These are phyloP conservation scores for Coccomyxa sp. DNA, from an alignment of 139 green algal species.

Conservation along the genomic window DNA sequence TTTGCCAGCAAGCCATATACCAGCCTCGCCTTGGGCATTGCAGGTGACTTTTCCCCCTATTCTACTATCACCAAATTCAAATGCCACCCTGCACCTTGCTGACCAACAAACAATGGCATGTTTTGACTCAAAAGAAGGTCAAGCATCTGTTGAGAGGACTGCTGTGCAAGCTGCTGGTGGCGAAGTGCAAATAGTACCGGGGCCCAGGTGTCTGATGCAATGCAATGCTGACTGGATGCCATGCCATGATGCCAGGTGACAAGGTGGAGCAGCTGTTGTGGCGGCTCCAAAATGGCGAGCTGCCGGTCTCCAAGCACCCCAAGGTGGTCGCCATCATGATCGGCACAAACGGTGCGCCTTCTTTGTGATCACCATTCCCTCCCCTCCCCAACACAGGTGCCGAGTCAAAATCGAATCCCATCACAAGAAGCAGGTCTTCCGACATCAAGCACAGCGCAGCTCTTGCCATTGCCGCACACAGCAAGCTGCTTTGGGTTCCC, in stretches of 20 bases:
- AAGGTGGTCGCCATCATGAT: background rate
- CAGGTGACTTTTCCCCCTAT: background rate
- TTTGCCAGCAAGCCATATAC: background rate
- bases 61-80: background rate
- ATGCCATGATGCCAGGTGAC: background rate
- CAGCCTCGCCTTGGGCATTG: background rate
- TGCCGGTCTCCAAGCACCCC: background rate
- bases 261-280: background rate
- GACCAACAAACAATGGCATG: background rate
- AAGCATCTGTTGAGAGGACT: background rate
- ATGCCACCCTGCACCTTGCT: background rate
- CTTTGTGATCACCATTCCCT: too few relatives aligned
- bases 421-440: too few relatives aligned
- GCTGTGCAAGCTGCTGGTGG: too few relatives aligned
- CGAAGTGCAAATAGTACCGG: background rate
- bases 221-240: background rate
- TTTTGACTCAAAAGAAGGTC: background rate
- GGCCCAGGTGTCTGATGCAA: background rate
- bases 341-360: background rate
- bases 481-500: too few relatives aligned
- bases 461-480: too few relatives aligned
- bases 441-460: too few relatives aligned
- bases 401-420: too few relatives aligned
- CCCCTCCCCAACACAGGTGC: too few relatives aligned
- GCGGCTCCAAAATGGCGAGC: background rate